These are phyloP conservation scores for Symbiodinium natans DNA, from an alignment of 73 alveolate genomes.

Conservation along the genomic window DNA sequence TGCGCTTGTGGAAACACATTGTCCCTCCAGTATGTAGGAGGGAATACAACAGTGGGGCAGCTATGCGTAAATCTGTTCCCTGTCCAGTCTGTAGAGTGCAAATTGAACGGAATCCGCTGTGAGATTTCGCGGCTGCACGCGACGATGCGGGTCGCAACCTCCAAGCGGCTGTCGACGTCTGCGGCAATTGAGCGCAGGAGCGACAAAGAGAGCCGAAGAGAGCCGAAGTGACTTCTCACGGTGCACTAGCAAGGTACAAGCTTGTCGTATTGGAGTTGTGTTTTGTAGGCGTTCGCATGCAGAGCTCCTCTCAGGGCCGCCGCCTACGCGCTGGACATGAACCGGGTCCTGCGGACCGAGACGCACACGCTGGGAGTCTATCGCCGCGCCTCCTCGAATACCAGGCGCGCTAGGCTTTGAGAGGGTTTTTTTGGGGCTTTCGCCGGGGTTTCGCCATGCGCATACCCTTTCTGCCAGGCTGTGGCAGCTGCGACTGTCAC, in stretches of 20 bases:
- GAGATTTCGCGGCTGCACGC: background rate
- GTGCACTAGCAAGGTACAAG: no score
- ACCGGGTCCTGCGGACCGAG: background rate
- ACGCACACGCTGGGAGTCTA: background rate
- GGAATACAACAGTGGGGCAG: no score
- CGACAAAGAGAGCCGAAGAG: background rate
- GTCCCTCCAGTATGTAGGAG: no score
- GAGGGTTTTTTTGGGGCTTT: background rate
- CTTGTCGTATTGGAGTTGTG: background rate
- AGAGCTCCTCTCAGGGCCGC: background rate
- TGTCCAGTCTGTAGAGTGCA: background rate
- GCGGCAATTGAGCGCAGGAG: constrained; percentile 1
- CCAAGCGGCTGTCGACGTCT: background rate
- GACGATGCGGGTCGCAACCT: background rate
- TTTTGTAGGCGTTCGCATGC: background rate
- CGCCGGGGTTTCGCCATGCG: background rate
- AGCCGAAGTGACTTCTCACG: background rate
- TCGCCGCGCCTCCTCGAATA: background rate
- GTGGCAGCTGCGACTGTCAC: background rate
- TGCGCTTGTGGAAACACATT: no score
- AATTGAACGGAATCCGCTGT: background rate
- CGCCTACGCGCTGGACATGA: background rate
- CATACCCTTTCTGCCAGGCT: background rate
- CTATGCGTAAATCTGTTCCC: no score
- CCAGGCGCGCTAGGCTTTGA: background rate